Base-by-base conservation (phyloP, 305 asterid genomes). In the Solanum hybrid region DNA sequence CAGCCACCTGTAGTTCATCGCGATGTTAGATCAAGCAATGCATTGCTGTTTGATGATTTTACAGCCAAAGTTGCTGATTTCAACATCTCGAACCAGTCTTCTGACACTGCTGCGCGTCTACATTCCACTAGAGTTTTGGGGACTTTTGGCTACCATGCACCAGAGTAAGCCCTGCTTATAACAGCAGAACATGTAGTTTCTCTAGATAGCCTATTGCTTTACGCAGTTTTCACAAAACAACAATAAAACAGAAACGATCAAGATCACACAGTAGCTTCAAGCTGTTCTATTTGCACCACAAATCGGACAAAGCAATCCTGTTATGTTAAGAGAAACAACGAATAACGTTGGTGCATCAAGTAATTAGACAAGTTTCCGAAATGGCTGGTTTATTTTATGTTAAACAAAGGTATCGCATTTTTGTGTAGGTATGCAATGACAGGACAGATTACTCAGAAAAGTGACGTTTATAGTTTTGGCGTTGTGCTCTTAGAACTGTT, bases 141-240 rank as follows among this genome's bases (percentile, higher is more conserved):
- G 15, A 96, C 99, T 10, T 97, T 97, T 38, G 98, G 98, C 85
- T 96, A 97, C 93, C 99, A 97, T 91, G 98, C 98, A 85, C 98
- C 99, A 27, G 98, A 97, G 98, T 95, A 86, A 93, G 94, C 82
- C 68, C 14, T 89, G n/a, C 33, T 12, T 26, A 76, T 36, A 61
- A 85, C 91, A 85, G 31, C 39, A 75, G 26, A 83, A 70, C 29
- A 75, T 84, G 39, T 41, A 39, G 37, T 82, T 82, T 29, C 70
- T 82, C 72, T 1, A 39, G 70, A 81, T 81, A 70, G 83, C 76
- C 89, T 39, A 34, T 89, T 70, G 57, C 41, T 33, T n/a, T 41
- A 34, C 36, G 1, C 2, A 88, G 31, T 45, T 34, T 61, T 37
- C 79, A 77, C 77, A 32, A 31, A 34, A 75, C 72, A 34, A 12